phyloP scores from a whole-genome alignment of 352 stramenopile species.

The Phytophthora sansomeana region DNA sequence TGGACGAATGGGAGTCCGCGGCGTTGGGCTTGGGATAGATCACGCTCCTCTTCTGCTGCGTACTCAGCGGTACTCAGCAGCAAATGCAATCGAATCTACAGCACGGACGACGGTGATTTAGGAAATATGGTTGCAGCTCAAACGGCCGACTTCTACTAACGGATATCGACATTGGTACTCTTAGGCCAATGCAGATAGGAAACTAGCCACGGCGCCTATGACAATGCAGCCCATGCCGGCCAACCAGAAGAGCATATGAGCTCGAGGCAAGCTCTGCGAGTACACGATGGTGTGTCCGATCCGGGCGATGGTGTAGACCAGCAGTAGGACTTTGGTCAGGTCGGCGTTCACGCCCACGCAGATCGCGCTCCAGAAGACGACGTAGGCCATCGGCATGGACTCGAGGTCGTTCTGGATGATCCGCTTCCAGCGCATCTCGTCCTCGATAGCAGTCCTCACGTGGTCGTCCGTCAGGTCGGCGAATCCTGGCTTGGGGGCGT shows the following conservation, averaged over 20 bases:
- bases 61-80: too few relatives aligned
- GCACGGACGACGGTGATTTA: constrained; percentile 15
- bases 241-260: constrained; percentile 43
- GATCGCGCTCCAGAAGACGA: constrained; percentile 55
- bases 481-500: constrained; percentile 24
- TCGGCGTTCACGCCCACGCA: constrained; percentile 42
- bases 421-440: constrained; percentile 59
- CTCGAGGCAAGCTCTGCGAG: constrained; percentile 38
- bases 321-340: constrained; percentile 38
- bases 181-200: constrained; percentile 22
- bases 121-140: constrained; percentile 7
- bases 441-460: constrained; percentile 27
- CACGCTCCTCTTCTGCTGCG: too few relatives aligned
- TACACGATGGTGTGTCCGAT: constrained; percentile 56
- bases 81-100: too few relatives aligned
- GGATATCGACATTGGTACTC: not conserved
- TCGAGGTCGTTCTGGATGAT: constrained; percentile 73
- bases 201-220: constrained; percentile 20
- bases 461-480: constrained; percentile 39
- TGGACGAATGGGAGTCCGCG: constrained; percentile 18
- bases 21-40: too few relatives aligned
- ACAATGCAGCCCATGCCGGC: constrained; percentile 37
- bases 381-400: constrained; percentile 62
- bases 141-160: constrained; percentile 7
- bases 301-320: constrained; percentile 54